Percentiles rank a stretch among this genome's conserved stretches.
These are phyloP conservation scores for Dissophora ornata DNA, from an alignment of 192 early-diverging fungal species.

Conservation along the genomic window DNA sequence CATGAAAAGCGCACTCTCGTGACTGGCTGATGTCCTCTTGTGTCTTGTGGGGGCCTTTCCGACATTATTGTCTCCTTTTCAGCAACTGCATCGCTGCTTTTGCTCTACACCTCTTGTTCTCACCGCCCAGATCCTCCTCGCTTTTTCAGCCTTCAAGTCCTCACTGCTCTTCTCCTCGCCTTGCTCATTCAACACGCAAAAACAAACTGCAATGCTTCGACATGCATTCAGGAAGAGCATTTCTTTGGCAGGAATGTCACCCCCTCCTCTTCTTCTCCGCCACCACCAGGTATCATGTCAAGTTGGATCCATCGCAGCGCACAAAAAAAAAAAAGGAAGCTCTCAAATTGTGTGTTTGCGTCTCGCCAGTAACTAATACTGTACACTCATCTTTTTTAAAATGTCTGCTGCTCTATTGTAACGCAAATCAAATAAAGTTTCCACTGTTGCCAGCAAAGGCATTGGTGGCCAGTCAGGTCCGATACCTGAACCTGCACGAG, in stretches of 20 bases:
- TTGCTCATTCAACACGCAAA: too few relatives aligned
- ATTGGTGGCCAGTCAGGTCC: constrained; percentile 31
- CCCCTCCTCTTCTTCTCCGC: not conserved
- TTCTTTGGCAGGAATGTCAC: constrained; percentile 20
- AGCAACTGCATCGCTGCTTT: not conserved
- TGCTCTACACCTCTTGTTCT: not conserved
- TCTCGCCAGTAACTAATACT: too few relatives aligned
- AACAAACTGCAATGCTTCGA: constrained; percentile 16
- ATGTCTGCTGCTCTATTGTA: not conserved
- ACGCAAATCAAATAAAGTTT: not conserved
- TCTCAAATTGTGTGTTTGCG: too few relatives aligned
- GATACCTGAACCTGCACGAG: constrained; percentile 45
- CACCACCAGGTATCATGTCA: constrained; percentile 12
- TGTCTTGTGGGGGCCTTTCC: too few relatives aligned
- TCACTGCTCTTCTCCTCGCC: not conserved
- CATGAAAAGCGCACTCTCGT: too few relatives aligned
- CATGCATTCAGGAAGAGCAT: constrained; percentile 21
- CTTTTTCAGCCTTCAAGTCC: not conserved
- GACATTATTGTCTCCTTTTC: not conserved
- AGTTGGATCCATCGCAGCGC: not conserved
- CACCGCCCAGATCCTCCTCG: not conserved
- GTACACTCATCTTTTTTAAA: not conserved
- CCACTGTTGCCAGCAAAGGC: constrained; percentile 21
- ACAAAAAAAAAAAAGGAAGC: too few relatives aligned
- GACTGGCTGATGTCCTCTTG: too few relatives aligned